phyloP scores from a whole-genome alignment of 139 green algal genomes.

The Mesostigma viride region DNA sequence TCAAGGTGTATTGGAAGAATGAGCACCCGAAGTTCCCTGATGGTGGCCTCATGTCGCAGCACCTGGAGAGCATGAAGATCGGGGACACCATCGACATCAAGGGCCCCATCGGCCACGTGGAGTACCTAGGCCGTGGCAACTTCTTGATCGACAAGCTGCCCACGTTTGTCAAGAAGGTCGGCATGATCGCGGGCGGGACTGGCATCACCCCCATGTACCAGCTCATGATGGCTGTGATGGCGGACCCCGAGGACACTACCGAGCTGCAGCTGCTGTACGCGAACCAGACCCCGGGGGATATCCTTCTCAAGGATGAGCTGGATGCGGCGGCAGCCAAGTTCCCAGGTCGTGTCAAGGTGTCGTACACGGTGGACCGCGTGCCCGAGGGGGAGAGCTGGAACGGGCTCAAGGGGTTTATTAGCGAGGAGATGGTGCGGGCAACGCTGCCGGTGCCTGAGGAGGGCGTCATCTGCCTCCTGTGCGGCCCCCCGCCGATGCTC shows the following conservation, averaged over 20 bases:
- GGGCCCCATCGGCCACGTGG: conserved; percentile 84
- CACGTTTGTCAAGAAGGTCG: conserved; percentile 43
- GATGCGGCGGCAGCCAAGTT: conserved; percentile 40
- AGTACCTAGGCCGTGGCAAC: conserved; percentile 51
- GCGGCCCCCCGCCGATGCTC: conserved; percentile 83
- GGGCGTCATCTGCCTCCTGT: conserved; percentile 65
- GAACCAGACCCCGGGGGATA: conserved; percentile 83
- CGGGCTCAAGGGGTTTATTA: conserved; percentile 62
- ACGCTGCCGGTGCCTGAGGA: conserved; percentile 41
- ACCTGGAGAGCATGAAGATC: conserved; percentile 60
- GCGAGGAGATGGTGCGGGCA: conserved; percentile 61
- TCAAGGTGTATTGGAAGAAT: conserved; percentile 71
- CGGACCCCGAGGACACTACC: conserved; percentile 67
- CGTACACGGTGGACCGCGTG: conserved; percentile 40
- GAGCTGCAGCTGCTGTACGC: conserved; percentile 80
- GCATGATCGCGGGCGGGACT: conserved; percentile 87
- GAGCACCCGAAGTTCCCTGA: conserved; percentile 78
- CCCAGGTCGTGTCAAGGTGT: no score
- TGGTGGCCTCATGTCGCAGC: conserved; percentile 67
- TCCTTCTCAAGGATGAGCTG: conserved; percentile 80
- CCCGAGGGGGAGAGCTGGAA: conserved; percentile 43
- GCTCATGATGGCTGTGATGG: conserved; percentile 50
- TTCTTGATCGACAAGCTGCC: conserved; percentile 32
- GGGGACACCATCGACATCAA: conserved; percentile 86
- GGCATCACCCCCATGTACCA: conserved; percentile 59